These are phyloP conservation scores for Russula lepida DNA, from an alignment of 768 basidiomycete genomes.

Conservation along the genomic window DNA sequence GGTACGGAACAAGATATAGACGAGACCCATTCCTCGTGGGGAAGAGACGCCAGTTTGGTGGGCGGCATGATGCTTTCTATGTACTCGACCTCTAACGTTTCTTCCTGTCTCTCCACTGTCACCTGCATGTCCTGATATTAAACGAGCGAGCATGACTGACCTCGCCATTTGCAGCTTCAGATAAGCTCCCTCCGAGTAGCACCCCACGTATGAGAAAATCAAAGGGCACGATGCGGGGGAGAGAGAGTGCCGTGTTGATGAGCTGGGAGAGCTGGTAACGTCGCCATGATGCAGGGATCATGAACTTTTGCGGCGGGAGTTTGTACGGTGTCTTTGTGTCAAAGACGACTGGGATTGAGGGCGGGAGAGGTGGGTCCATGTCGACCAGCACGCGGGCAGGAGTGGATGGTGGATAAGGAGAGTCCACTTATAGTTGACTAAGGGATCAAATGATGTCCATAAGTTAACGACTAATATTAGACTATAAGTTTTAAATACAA, in stretches of 20 bases:
- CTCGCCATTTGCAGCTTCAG: slow-evolving; percentile 73
- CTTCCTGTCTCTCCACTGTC: slow-evolving; percentile 46
- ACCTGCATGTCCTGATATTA: not conserved
- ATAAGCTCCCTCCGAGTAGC: slow-evolving; percentile 61
- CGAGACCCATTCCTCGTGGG: slow-evolving; percentile 93
- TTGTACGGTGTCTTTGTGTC: slow-evolving; percentile 66
- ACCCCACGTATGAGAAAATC: slow-evolving; percentile 88
- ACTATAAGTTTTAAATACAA: no score
- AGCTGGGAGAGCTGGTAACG: slow-evolving; percentile 97
- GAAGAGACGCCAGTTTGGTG: slow-evolving; percentile 50
- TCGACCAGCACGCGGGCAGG: no score
- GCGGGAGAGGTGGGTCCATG: slow-evolving; percentile 7
- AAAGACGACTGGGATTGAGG: slow-evolving; percentile 56
- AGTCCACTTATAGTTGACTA: no score
- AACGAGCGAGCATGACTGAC: slow-evolving; percentile 31
- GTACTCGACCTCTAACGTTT: slow-evolving; percentile 40
- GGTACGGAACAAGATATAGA: slow-evolving; percentile 54
- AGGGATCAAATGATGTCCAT: no score
- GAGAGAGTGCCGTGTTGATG: slow-evolving; percentile 85
- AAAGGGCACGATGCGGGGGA: slow-evolving; percentile 72
- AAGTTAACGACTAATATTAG: no score
- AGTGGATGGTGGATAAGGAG: no score
- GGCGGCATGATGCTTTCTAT: slow-evolving; percentile 21
- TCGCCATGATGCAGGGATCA: slow-evolving; percentile 85
- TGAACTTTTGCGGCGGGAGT: slow-evolving; percentile 81